phyloP scores from a whole-genome alignment of 176 grass and related monocot genomes.

The Puya raimondii region DNA sequence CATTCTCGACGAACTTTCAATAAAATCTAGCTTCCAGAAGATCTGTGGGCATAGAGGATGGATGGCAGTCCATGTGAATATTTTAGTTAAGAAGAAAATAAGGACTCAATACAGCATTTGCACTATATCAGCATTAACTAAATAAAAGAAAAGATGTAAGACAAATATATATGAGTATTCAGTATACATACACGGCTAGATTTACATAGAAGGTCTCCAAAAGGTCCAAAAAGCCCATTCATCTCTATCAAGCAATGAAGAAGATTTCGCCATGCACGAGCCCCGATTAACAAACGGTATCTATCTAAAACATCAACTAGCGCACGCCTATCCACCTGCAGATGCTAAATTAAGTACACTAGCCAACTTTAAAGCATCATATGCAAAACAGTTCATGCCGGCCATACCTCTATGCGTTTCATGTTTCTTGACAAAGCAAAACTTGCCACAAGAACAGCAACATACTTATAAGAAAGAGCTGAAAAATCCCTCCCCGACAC shows the following conservation, averaged over 20 bases:
- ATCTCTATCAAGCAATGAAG: slow-evolving; percentile 82
- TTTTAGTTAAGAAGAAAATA: neutral
- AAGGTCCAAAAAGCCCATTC: slow-evolving; percentile 84
- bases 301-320: slow-evolving; percentile 61
- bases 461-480: slow-evolving; percentile 92
- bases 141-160: neutral
- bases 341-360: slow-evolving; percentile 20
- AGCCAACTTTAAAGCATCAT: slow-evolving; percentile 19
- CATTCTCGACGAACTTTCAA: slow-evolving; percentile 94
- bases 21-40: slow-evolving; percentile 94
- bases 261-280: slow-evolving; percentile 93
- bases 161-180: neutral
- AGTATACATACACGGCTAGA: slow-evolving; percentile 59
- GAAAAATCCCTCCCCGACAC: slow-evolving; percentile 86
- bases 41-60: slow-evolving; percentile 29
- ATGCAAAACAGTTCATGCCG: slow-evolving; percentile 14
- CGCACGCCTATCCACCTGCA: slow-evolving; percentile 90
- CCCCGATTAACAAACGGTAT: slow-evolving; percentile 54
- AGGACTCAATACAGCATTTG: neutral
- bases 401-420: slow-evolving; percentile 75
- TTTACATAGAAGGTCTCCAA: slow-evolving; percentile 48
- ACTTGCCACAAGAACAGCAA: slow-evolving; percentile 88
- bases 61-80: neutral
- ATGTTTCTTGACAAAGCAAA: slow-evolving; percentile 85
- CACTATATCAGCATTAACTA: too few relatives aligned